Conservation (phyloP, 306 rosid species). For the Arachis hypogaea region DNA sequence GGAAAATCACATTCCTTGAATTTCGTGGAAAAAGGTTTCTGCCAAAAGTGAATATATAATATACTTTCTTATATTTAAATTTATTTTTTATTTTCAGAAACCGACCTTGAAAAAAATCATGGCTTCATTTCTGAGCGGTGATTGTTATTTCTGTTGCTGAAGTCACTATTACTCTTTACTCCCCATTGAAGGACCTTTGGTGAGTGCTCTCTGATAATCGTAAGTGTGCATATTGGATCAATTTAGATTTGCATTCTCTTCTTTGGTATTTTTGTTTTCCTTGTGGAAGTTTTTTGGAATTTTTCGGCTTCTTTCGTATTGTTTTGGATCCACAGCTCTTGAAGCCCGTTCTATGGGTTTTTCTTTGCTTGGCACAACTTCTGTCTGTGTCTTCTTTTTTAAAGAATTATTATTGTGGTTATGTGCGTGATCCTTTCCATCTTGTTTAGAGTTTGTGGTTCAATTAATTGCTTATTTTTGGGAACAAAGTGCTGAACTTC, state of each 20-base stretch:
- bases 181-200: conserved; percentile 51
- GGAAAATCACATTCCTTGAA: conserved; percentile 45
- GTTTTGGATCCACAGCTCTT: conserved; percentile 50
- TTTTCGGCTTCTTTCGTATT: conserved; percentile 5
- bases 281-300: conserved; percentile 19
- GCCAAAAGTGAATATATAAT: not conserved
- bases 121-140: conserved; percentile 30
- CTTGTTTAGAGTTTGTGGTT: conserved; percentile 26
- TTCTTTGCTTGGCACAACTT: conserved; percentile 31
- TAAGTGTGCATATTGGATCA: conserved; percentile 54
- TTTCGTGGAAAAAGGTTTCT: conserved; percentile 35
- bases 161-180: conserved; percentile 40
- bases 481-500: conserved; percentile 33
- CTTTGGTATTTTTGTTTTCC: conserved; percentile 33
- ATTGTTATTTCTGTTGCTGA: conserved; percentile 35
- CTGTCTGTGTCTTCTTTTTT: conserved; percentile 22
- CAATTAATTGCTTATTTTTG: conserved; percentile 15
- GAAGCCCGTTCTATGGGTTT: conserved; percentile 24
- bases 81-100: conserved; percentile 26
- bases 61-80: not conserved
- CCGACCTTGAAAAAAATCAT: conserved; percentile 53
- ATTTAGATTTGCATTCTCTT: conserved; percentile 47
- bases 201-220: conserved; percentile 46
- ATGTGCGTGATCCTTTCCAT: conserved; percentile 40
- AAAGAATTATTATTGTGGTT: conserved; percentile 23